These are phyloP conservation scores for Calonectria montana DNA, from an alignment of 2,329 filamentous ascomycete species.

Conservation along the genomic window DNA sequence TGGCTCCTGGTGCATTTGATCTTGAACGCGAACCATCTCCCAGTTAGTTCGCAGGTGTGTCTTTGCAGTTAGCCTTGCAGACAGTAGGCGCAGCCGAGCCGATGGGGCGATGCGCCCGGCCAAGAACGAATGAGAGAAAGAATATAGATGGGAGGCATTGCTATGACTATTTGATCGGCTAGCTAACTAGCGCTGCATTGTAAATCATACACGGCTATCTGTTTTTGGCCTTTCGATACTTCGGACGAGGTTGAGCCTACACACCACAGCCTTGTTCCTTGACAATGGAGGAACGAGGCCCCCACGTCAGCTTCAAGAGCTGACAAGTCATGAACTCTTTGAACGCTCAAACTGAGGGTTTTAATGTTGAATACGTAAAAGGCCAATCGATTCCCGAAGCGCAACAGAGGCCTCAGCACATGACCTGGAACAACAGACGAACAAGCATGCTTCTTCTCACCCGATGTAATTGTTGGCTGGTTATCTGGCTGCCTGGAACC, in stretches of 20 bases:
- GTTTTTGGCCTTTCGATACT: too few species aligned
- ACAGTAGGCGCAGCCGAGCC: neutral
- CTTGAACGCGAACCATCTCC: neutral
- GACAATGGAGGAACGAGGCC: neutral
- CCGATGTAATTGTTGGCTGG: neutral
- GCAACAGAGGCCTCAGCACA: neutral
- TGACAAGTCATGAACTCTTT: neutral
- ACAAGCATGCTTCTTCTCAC: neutral
- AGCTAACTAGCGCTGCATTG: neutral
- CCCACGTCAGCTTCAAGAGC: neutral
- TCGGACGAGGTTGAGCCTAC: neutral
- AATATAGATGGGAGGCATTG: neutral
- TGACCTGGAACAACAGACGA: neutral
- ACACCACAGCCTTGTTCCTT: neutral
- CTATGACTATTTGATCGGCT: neutral
- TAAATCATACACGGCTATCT: neutral
- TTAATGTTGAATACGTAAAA: neutral
- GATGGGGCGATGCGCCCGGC: neutral
- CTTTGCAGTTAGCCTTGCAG: neutral
- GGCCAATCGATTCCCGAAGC: neutral
- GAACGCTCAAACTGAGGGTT: neutral
- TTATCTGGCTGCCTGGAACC: neutral
- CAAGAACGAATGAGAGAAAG: neutral
- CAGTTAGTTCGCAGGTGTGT: neutral
- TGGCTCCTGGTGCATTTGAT: neutral